Conservation (phyloP, 352 stramenopile species). For the Peronospora belbahrii region DNA sequence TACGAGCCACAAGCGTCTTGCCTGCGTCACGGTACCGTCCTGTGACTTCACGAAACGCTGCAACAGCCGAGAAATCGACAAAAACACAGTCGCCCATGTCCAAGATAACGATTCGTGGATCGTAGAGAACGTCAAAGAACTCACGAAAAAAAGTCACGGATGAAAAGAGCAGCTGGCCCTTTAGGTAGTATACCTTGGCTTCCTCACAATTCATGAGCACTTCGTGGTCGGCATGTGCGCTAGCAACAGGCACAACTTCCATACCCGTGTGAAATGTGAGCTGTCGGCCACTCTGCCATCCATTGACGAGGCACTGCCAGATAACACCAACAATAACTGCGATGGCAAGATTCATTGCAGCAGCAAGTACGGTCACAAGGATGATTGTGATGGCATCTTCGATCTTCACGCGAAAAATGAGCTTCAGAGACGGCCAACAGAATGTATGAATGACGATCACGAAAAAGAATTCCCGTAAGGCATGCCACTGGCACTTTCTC, state of each 20-base stretch:
- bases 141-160: conserved; percentile 69
- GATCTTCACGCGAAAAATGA: conserved; percentile 65
- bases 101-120: conserved; percentile 63
- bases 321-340: conserved; percentile 81
- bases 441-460: conserved; percentile 87
- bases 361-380: conserved; percentile 76
- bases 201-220: conserved; percentile 29
- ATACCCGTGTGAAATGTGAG: conserved; percentile 30
- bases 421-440: conserved; percentile 82
- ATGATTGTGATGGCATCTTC: conserved; percentile 74
- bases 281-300: conserved; percentile 63
- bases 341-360: conserved; percentile 82
- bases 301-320: conserved; percentile 75
- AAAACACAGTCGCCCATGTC: conserved; percentile 69
- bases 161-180: conserved; percentile 73
- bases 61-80: conserved; percentile 80
- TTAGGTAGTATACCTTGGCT: conserved; percentile 69
- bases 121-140: conserved; percentile 60
- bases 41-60: conserved; percentile 64
- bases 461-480: conserved; percentile 83
- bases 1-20: conserved; percentile 65
- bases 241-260: conserved; percentile 29
- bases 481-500: conserved; percentile 80
- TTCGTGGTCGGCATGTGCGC: conserved; percentile 19
- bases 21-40: conserved; percentile 59